Conservation (phyloP, 1,139 yeast species). For the Candida sp. region DNA sequence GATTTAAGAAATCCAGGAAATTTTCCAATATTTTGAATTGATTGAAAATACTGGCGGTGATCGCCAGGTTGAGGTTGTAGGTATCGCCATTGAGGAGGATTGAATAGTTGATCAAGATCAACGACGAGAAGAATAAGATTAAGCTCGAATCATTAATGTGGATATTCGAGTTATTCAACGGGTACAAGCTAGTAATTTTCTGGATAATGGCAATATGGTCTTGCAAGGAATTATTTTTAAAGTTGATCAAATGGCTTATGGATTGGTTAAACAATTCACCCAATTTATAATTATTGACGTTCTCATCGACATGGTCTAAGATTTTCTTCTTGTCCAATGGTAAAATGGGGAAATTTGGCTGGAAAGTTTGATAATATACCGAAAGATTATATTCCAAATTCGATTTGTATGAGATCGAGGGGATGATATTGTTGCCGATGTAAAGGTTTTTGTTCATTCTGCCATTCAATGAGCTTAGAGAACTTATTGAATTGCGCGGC, state of each 20-base stretch:
- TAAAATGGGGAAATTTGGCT: conserved; percentile 53
- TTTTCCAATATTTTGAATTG: conserved; percentile 52
- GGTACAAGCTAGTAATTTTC: conserved; percentile 41
- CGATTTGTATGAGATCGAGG: neutral
- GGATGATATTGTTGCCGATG: conserved; percentile 7
- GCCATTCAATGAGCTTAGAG: conserved; percentile 46
- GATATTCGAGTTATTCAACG: conserved; percentile 24
- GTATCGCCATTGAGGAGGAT: conserved; percentile 56
- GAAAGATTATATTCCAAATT: conserved; percentile 18
- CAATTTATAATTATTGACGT: conserved; percentile 27
- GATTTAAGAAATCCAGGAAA: conserved; percentile 17
- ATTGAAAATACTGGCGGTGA: conserved; percentile 55
- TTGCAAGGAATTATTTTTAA: conserved; percentile 25
- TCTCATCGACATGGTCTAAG: conserved; percentile 21
- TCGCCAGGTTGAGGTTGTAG: conserved; percentile 52
- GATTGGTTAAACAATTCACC: conserved; percentile 51
- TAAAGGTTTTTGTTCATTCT: conserved; percentile 29
- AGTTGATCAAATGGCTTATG: conserved; percentile 43
- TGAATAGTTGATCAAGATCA: conserved; percentile 53
- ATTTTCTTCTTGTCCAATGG: conserved; percentile 40
- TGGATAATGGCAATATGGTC: conserved; percentile 37
- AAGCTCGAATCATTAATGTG: conserved; percentile 27
- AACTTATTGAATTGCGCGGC: conserved; percentile 45
- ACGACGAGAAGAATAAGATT: conserved; percentile 40
- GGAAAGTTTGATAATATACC: conserved; percentile 52